Base-by-base conservation (phyloP, 2,329 filamentous ascomycete genomes). In the Neofusicoccum laricinum region DNA sequence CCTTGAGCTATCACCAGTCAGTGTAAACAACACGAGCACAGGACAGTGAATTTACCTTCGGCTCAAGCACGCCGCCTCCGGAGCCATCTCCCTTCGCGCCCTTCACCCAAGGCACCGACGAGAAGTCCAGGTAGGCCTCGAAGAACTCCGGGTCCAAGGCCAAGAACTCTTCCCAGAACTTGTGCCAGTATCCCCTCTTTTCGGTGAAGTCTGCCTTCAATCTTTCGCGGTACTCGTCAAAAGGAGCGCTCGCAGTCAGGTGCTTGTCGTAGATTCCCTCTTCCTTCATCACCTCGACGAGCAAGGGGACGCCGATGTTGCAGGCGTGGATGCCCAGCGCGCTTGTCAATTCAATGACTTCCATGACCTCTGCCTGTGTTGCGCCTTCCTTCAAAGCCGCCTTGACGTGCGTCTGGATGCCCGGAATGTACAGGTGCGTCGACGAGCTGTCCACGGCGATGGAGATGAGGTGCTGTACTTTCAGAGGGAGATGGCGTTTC, bases 241-340 rank as follows among this genome's bases (percentile, higher is more conserved):
- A 78, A 1, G 71, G 71, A 5, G 38, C 40, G 3, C 38, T 40
- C 1, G 53, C 53, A 2, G 53, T 58, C 5, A 21, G 51, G 21
- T 57, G 51, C 19, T 17, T 17, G 8, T 71, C 59, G n/a, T 69
- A 66, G 38, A 77, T 73, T 0, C 79, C 78, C 55, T 77, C 76
- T 63, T 83, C 81, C 61, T 76, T 75, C 63, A 83, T 70, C 0
- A 83, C 79, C 63, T 84, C 80, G 6, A 79, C 75, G 0, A 84
- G 71, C 3, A 82, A 67, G 0, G 80, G 80, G 0, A 82, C 77
- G 0, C 80, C 81, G 15, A 81, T 78, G 49, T 79, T 82, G 64
- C 77, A 79, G 1, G 80, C 78, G 64, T 83, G 80, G 11, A 83
- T 81, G 0, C 81, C 80, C 6, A 83, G 68, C 1, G 79, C 80